Evolutionary conservation across 768 basidiomycete species (phyloP), one percentile per base, ranked within the genome.

Genomic region (Lentinula boryana): DNA sequence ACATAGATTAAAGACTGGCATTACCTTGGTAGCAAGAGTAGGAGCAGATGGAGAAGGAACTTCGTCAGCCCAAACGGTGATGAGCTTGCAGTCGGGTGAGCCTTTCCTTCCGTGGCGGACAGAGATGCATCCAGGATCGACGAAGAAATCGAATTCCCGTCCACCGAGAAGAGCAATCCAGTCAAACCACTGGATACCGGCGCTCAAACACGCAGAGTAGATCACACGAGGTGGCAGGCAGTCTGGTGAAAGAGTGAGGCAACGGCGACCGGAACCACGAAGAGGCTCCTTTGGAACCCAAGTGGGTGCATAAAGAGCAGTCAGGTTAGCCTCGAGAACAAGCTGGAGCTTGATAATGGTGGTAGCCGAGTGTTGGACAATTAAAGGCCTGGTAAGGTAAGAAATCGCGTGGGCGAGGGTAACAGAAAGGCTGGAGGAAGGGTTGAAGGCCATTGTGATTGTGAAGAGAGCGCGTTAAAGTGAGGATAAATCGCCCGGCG

Each of bases 81-180:
- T 70, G 60, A 84, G 76, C 67, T 80, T 78, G 59, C 75, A 70
- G 32, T 70, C 68, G 44, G 63, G 60, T 5, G 65, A 49, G 48
- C 69, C 69, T 48, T 74, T 71, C 61, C 70, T 76, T 56, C 78
- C 79, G 68, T 80, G 78, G 62, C 87, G 88, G 64, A 89, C 75
- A 61, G 86, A 86, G 64, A 93, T 83, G 69, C 83, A 85, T 63
- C 89, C 90, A 63, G 91, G 91, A 70, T 92, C 88, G 66, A 91
- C 81, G 72, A 89, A 87, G 62, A 93, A 80, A 71, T 92, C 90
- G 68, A 92, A 86, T 73, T 88, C 87, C 60, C 76, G 73, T 64
- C 82, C 80, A 10, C 90, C 89, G 50, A 92, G 82, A 61, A 81
- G 76, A 50, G 78, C 66, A 58, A 91, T 88, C 91, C 91, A 93